Evolutionary conservation across 1,284 basidiomycete genomes (phyloP).

Genomic region (Earliella scabrosa): DNA sequence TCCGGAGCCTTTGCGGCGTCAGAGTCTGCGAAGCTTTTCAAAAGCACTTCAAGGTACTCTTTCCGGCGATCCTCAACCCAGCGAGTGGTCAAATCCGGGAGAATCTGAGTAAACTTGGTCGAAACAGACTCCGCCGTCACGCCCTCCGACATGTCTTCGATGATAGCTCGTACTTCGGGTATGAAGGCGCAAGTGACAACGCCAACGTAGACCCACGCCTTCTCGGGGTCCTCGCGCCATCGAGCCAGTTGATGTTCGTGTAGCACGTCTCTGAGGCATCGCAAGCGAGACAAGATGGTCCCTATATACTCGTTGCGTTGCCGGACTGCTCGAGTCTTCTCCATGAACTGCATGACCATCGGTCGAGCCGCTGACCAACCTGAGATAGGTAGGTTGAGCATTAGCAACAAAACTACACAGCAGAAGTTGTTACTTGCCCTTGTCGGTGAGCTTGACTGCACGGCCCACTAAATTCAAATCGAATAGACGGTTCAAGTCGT

Average conservation of each 20-base stretch:
- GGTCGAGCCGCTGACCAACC: no score
- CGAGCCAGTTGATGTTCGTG: background rate
- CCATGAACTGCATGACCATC: no score
- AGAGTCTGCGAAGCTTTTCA: background rate
- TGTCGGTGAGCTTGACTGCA: background rate
- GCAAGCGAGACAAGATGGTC: background rate
- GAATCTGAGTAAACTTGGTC: background rate
- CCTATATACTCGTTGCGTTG: no score
- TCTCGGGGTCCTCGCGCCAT: background rate
- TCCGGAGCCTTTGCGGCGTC: background rate
- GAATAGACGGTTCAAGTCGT: background rate
- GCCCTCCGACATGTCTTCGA: background rate
- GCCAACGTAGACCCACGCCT: background rate
- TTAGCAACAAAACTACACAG: no score
- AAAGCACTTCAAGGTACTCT: background rate
- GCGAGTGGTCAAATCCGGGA: background rate
- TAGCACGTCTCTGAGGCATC: background rate
- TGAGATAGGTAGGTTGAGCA: no score
- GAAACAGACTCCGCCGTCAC: background rate
- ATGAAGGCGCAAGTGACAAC: conserved; percentile 10
- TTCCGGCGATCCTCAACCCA: background rate
- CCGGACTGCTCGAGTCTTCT: no score
- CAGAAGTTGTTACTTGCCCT: background rate
- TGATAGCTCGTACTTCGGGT: conserved; percentile 1
- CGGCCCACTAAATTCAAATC: conserved; percentile 3